A percentile compares a stretch with the other conserved stretches of the same genome.
Conservation (phyloP, 129 eudicot genomes). For the Arctium lappa region DNA sequence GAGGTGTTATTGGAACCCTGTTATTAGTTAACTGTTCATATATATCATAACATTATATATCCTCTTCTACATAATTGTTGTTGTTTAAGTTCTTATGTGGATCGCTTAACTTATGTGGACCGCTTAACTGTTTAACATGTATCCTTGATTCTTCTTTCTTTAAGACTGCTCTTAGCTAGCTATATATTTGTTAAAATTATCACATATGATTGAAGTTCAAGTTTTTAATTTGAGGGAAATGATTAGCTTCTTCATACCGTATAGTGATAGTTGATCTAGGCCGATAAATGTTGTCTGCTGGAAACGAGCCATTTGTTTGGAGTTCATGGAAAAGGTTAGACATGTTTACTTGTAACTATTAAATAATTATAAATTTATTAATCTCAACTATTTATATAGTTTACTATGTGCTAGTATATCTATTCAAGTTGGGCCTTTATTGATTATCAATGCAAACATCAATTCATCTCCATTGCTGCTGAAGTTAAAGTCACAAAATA, state of each 20-base stretch:
- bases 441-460: background rate
- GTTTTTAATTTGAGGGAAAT: background rate
- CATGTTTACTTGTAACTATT: conserved; percentile 2
- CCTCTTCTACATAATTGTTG: background rate
- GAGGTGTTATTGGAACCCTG: background rate
- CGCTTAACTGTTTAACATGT: conserved; percentile 1
- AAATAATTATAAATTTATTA: background rate
- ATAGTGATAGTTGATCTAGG: conserved; percentile 49
- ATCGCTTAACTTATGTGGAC: too few species aligned
- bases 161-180: background rate
- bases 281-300: conserved; percentile 99
- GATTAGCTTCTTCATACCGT: background rate
- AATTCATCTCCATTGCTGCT: background rate
- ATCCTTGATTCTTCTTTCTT: conserved; percentile 6
- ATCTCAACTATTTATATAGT: background rate
- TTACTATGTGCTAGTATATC: background rate
- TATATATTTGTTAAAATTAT: conserved; percentile 2
- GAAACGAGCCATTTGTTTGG: conserved; percentile 99
- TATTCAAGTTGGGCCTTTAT: background rate
- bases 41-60: background rate
- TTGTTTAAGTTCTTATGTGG: background rate
- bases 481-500: background rate
- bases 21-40: background rate
- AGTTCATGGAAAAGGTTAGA: conserved; percentile 95
- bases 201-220: background rate